Evolutionary conservation across 2,329 filamentous ascomycete genomes (phyloP).

Genomic region (Beauveria sp.): DNA sequence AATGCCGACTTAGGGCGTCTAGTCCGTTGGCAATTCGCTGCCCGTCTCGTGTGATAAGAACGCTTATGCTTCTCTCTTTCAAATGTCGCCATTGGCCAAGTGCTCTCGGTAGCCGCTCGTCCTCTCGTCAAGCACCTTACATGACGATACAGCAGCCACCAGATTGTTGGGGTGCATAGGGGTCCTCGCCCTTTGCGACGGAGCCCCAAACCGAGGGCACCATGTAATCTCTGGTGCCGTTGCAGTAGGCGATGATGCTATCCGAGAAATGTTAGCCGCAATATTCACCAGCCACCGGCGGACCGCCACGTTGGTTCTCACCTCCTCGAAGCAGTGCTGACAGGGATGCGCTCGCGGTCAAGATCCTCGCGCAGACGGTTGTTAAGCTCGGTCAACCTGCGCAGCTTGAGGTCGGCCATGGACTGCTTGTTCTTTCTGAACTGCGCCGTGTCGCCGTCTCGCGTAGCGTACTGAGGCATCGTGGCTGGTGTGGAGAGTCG

Average conservation of each 20-base stretch:
- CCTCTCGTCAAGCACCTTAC: constrained; percentile 40
- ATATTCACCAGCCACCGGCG: neutral
- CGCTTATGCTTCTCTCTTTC: neutral
- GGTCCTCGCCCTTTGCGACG: constrained; percentile 91
- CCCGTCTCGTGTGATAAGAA: neutral
- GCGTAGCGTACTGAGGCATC: constrained; percentile 61
- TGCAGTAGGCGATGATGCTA: constrained; percentile 97
- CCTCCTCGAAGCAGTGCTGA: constrained; percentile 88
- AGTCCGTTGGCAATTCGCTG: neutral
- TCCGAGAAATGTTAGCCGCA: constrained; percentile 5
- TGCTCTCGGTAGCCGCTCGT: neutral
- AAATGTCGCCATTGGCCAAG: neutral
- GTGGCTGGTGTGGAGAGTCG: constrained; percentile 22
- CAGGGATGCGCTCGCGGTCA: constrained; percentile 88
- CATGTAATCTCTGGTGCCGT: constrained; percentile 98
- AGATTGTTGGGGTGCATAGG: constrained; percentile 93
- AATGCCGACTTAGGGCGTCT: neutral
- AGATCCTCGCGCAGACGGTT: constrained; percentile 91
- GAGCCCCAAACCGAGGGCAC: constrained; percentile 94
- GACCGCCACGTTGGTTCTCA: constrained; percentile 34
- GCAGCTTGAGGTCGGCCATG: constrained; percentile 96
- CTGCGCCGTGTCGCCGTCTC: constrained; percentile 60
- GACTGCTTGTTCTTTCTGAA: constrained; percentile 95
- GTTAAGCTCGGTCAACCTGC: constrained; percentile 94
- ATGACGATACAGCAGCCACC: constrained; percentile 93